phyloP scores from a whole-genome alignment of 805 yeast species.

The Ogataea ramenticola region DNA sequence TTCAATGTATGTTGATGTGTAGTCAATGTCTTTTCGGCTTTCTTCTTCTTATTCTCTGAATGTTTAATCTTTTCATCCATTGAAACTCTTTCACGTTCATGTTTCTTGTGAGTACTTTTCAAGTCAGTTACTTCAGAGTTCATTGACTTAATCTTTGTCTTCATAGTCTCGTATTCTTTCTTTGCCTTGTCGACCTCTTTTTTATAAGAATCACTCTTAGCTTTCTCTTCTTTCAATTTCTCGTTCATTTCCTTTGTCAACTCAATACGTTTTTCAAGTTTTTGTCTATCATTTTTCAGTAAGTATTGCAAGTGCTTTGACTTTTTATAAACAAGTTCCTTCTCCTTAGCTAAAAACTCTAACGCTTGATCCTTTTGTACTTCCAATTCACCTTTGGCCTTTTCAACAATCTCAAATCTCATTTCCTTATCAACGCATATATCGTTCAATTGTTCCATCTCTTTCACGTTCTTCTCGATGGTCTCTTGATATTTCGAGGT shows the following conservation, averaged over 20 bases:
- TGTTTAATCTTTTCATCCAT: slow-evolving; percentile 74
- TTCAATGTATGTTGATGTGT: slow-evolving; percentile 37
- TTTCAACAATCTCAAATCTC: slow-evolving; percentile 71
- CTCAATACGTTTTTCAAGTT: slow-evolving; percentile 30
- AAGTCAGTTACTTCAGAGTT: slow-evolving; percentile 23
- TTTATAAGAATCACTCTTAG: slow-evolving; percentile 32
- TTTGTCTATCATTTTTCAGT: slow-evolving; percentile 31
- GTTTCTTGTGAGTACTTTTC: slow-evolving; percentile 30
- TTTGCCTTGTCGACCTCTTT: slow-evolving; percentile 27
- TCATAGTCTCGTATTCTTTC: slow-evolving; percentile 20
- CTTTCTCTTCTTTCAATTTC: slow-evolving; percentile 35
- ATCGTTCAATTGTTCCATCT: slow-evolving; percentile 72
- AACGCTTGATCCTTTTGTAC: slow-evolving; percentile 62
- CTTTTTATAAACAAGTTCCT: slow-evolving; percentile 42
- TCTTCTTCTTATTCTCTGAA: slow-evolving; percentile 47
- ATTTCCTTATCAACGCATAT: slow-evolving; percentile 74
- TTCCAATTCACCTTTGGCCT: slow-evolving; percentile 60
- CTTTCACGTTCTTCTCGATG: slow-evolving; percentile 56
- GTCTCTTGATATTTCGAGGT: slow-evolving; percentile 75
- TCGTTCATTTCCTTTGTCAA: slow-evolving; percentile 33
- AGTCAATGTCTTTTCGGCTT: slow-evolving; percentile 47
- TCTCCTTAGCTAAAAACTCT: slow-evolving; percentile 57
- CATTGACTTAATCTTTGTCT: slow-evolving; percentile 15
- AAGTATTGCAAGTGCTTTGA: slow-evolving; percentile 52
- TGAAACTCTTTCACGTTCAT: slow-evolving; percentile 56